Evolutionary conservation across 768 basidiomycete species (phyloP).

Genomic region (Hygrocybe punicea): DNA sequence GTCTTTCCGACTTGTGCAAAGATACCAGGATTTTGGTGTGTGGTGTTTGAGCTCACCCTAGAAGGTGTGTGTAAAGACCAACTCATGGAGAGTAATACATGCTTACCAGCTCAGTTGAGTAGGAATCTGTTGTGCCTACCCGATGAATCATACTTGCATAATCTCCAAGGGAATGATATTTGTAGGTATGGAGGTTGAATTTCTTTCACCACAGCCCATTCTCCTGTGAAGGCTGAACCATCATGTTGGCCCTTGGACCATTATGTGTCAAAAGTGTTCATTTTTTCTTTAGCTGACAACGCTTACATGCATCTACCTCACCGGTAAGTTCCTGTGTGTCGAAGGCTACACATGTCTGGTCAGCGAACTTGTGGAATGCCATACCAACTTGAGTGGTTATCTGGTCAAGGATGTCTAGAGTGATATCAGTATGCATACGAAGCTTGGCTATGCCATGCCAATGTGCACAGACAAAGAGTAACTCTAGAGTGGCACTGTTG

Average conservation of each 20-base stretch:
- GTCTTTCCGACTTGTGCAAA: conserved; percentile 28
- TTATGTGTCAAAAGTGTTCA: not conserved
- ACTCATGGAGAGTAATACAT: not conserved
- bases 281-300: conserved; percentile 11
- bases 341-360: conserved; percentile 22
- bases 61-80: not conserved
- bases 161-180: conserved; percentile 40
- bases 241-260: not conserved
- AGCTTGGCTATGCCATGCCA: conserved; percentile 44
- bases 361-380: conserved; percentile 26
- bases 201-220: conserved; percentile 9
- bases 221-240: not conserved
- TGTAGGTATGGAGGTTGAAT: conserved; percentile 34
- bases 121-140: conserved; percentile 31
- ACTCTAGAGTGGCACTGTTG: conserved; percentile 25
- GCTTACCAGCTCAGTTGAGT: conserved; percentile 40
- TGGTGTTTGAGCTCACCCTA: conserved; percentile 39
- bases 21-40: conserved; percentile 30
- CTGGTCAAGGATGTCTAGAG: conserved; percentile 23
- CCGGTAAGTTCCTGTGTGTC: conserved; percentile 35
- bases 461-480: conserved; percentile 31
- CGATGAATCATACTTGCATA: conserved; percentile 30
- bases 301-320: conserved; percentile 32
- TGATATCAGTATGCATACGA: conserved; percentile 35
- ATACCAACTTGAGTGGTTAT: conserved; percentile 24